Evolutionary conservation across 1,284 basidiomycete genomes (phyloP), one percentile per base, ranked within the genome.

Genomic region (Ganoderma multipileum): DNA sequence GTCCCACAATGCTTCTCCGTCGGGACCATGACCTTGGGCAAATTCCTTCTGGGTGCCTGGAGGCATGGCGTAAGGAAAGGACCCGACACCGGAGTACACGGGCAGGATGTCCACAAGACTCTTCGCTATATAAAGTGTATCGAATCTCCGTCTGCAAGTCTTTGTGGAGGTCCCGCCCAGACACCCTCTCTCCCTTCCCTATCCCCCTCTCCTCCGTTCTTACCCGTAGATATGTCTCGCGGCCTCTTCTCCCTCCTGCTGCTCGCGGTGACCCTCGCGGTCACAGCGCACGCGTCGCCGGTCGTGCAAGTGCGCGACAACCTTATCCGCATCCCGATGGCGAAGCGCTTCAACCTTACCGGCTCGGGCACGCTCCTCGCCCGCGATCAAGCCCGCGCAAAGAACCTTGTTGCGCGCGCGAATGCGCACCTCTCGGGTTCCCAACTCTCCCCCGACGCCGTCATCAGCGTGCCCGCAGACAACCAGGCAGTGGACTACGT

Each of bases 401-500:
- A 54, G 50, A 61, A 66, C 64, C 72, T 78, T 61, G 72, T 68
- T 39, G 66, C 67, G 9, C 69, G 68, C 26, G 73, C 73, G 41
- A 69, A 69, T 41, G 71, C 71, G 23, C 71, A 69, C 64, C 54
- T 71, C 42, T 18, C 64, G 3, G 69, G 71, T 41, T 36, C 57
- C 1, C 52, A 66, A 59, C 67, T 73, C 41, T 65, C 60, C 52
- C n/a, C 58, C 3, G 69, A 70, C 47, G 66, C 64, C n/a, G 63
- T 71, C 41, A 64, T 44, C 75, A 80, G 77, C 68, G 68, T 80
- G 18, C 59, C 78, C 8, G 84, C 85, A 33, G 82, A 82, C 63
- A 87, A 89, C 73, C 69, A 74, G 60, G 76, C 72, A 30, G 75
- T 78, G 11, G 65, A 73, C 63, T 83, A 82, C 73, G 69, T 75